Evolutionary conservation across 1,284 basidiomycete genomes (phyloP).

Genomic region (Pseudozyma sp.): DNA sequence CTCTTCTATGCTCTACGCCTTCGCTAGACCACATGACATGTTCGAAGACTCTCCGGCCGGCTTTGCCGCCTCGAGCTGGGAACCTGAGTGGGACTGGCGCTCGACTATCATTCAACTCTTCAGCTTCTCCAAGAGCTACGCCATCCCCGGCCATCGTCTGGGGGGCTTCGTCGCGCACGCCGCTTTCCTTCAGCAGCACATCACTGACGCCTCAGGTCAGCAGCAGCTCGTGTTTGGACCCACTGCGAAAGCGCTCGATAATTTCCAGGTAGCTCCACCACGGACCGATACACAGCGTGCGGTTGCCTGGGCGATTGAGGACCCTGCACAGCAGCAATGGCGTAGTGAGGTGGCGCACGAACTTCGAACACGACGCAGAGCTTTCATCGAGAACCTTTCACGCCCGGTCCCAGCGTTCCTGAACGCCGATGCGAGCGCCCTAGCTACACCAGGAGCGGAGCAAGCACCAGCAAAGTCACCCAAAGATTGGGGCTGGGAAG

Average conservation of each 20-base stretch:
- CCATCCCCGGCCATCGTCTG: constrained; percentile 85
- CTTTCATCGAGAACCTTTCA: constrained; percentile 73
- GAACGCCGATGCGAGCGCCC: constrained; percentile 25
- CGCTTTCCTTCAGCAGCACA: constrained; percentile 70
- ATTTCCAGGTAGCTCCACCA: constrained; percentile 72
- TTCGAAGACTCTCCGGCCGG: constrained; percentile 69
- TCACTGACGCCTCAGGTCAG: constrained; percentile 27
- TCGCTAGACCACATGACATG: constrained; percentile 74
- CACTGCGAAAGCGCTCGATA: constrained; percentile 79
- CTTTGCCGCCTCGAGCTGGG: constrained; percentile 12
- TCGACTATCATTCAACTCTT: constrained; percentile 72
- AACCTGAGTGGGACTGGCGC: constrained; percentile 66
- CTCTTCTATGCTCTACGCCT: constrained; percentile 14
- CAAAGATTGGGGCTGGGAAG: constrained; percentile 63
- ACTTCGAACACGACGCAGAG: constrained; percentile 74
- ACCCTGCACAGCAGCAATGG: constrained; percentile 70
- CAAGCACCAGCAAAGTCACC: constrained; percentile 24
- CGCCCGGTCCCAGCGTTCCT: constrained; percentile 21
- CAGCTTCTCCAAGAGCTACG: constrained; percentile 78
- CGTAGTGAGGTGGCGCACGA: constrained; percentile 71
- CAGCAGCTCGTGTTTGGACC: constrained; percentile 65
- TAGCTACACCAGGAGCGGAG: constrained; percentile 1
- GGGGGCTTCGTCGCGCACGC: constrained; percentile 80
- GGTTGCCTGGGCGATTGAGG: constrained; percentile 58
- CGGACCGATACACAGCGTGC: constrained; percentile 49